phyloP scores from a whole-genome alignment of 306 rosid species.

The Citrullus mucosospermus region DNA sequence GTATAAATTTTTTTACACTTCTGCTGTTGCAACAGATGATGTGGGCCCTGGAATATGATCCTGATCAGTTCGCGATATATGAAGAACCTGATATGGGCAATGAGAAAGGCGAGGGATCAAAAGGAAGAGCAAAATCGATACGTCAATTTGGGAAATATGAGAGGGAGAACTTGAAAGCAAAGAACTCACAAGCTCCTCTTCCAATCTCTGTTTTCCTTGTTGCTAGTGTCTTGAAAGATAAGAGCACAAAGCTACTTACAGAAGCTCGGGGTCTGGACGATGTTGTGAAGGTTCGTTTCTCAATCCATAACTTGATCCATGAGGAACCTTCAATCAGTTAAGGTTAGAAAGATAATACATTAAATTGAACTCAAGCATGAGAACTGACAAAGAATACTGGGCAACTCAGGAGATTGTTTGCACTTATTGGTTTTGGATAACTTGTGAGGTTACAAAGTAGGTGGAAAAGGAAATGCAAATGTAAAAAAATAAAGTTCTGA shows the following conservation, averaged over 20 bases:
- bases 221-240: conserved; percentile 93
- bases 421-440: neutral
- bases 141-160: conserved; percentile 84
- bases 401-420: neutral
- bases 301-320: neutral
- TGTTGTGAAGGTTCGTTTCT: conserved; percentile 76
- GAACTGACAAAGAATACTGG: neutral
- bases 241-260: conserved; percentile 58
- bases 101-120: conserved; percentile 36
- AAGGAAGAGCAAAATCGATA: conserved; percentile 56
- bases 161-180: conserved; percentile 64
- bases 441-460: neutral
- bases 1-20: neutral
- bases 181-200: conserved; percentile 62
- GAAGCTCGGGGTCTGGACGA: conserved; percentile 96
- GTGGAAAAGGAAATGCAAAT: too few species aligned
- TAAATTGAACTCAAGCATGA: neutral
- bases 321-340: neutral
- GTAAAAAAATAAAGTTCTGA: neutral
- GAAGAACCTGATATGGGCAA: conserved; percentile 44
- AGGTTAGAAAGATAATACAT: neutral
- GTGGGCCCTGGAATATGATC: conserved; percentile 99
- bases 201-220: conserved; percentile 91
- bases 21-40: conserved; percentile 59
- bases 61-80: conserved; percentile 48